Base-by-base conservation (phyloP, 2,329 filamentous ascomycete species). In the Zalaria sp. region DNA sequence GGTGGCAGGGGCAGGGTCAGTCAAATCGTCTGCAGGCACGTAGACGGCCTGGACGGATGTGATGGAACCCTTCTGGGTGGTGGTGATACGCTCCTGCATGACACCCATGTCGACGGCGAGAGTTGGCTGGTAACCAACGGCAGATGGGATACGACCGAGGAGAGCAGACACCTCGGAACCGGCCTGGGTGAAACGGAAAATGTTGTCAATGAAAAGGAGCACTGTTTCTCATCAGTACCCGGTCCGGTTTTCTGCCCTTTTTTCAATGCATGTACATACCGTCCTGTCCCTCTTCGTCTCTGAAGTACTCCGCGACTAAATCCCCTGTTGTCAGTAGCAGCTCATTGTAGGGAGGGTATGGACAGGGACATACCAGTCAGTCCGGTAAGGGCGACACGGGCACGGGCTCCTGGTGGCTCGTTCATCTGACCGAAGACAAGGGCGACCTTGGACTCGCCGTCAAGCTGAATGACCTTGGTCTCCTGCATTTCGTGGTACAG, bases 401-500 rank as follows among this genome's bases (percentile, higher is more conserved):
- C 91, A 87, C 91, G 91, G 64, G 91, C 91, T 78, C 91, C 91
- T 52, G 91, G 91, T 67, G 91, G 91, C 77, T 98, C 91, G 80
- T 98, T 98, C 91, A 98, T 98, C 78, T 98, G 91, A 78, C 91
- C 91, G 74, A 98, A 98, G 57, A 98, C 91, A 57, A 98, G 75
- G 52, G 91, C 86, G 75, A 96, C 91, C 83, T 98, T 98, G 68
- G 91, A 96, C 62, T 95, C 89, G 70, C 91, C 91, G 53, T 98
- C 91, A 55, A 98, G 86, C 71, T 98, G 81, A 71, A 98, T 98
- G 78, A 98, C 91, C 64, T 84, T 86, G 57, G 91, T 98, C 75
- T 98, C 89, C 77, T 96, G 91, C 91, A 98, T 98, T 80, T 98
- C 91, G 75, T 98, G 89, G 83, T 98, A 98, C 77, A 98, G 71